Conservation (phyloP, 2,329 filamentous ascomycete genomes). For the Cadophora gregata region DNA sequence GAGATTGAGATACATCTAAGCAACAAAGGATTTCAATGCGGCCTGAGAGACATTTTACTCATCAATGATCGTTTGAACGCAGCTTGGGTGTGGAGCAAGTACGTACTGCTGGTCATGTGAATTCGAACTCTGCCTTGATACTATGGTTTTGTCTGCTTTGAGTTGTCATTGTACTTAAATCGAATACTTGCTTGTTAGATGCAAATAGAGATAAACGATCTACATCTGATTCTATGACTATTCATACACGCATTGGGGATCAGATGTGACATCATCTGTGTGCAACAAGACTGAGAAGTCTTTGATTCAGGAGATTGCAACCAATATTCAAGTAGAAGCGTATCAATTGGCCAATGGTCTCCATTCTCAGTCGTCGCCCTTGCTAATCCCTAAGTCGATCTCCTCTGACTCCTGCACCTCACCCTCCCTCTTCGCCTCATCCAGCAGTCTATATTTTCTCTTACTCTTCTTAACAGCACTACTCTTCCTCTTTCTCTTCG, state of each 20-base stretch:
- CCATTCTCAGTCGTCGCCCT: not conserved
- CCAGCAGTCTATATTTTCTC: constrained; percentile 74
- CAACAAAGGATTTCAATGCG: not conserved
- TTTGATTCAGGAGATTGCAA: not conserved
- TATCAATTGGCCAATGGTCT: not conserved
- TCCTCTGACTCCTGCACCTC: not conserved
- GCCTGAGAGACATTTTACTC: not conserved
- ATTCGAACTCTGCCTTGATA: not conserved
- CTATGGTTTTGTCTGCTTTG: not conserved
- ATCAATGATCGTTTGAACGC: not conserved
- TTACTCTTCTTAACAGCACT: constrained; percentile 82
- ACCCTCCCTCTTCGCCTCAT: constrained; percentile 37
- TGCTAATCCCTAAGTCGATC: not conserved
- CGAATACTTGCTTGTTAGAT: not conserved
- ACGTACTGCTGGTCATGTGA: not conserved
- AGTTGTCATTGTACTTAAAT: constrained; percentile 1
- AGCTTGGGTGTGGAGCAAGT: not conserved
- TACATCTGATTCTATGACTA: not conserved
- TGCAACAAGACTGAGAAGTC: not conserved
- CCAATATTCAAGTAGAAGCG: not conserved
- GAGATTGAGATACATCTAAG: constrained; percentile 42
- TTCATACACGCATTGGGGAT: not conserved
- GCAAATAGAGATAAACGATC: not conserved
- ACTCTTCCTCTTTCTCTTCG: constrained; percentile 71
- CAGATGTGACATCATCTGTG: not conserved